Percentiles rank a stretch among this genome's conserved stretches.
Evolutionary conservation across 768 basidiomycete genomes (phyloP).

Genomic region (Sarcodon aspratus): DNA sequence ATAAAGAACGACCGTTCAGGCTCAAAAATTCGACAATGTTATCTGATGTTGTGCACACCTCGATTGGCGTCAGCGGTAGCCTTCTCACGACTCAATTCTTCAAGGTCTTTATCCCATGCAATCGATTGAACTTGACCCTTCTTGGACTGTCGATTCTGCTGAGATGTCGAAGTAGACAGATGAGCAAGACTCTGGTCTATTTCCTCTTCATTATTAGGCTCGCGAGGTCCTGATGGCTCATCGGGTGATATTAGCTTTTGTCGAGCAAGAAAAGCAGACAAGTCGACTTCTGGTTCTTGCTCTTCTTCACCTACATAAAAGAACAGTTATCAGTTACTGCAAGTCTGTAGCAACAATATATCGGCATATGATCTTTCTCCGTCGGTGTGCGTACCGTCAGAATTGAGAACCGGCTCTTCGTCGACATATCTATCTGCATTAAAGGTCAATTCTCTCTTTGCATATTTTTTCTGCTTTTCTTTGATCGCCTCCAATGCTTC

Average conservation of each 20-base stretch:
- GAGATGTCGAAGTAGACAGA: conserved; percentile 22
- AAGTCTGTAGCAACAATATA: not conserved
- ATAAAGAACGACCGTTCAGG: not conserved
- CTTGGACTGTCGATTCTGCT: conserved; percentile 17
- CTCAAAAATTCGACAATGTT: not conserved
- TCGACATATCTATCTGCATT: conserved; percentile 72
- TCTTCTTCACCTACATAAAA: conserved; percentile 44
- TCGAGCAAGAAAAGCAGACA: conserved; percentile 52
- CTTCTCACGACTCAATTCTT: conserved; percentile 59
- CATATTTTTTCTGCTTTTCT: conserved; percentile 30
- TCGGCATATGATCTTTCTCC: no score
- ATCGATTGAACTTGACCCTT: conserved; percentile 59
- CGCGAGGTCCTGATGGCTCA: conserved; percentile 9
- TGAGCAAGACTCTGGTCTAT: conserved; percentile 49
- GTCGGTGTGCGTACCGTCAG: conserved; percentile 41
- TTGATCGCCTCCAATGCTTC: conserved; percentile 28
- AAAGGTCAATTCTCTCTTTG: conserved; percentile 46
- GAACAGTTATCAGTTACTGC: not conserved
- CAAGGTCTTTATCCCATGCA: conserved; percentile 58
- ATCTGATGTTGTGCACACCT: conserved; percentile 31
- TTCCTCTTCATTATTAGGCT: conserved; percentile 28
- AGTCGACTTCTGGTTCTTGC: conserved; percentile 62
- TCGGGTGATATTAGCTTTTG: conserved; percentile 31
- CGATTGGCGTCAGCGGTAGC: conserved; percentile 62
- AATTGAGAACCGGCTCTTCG: conserved; percentile 55